Base-by-base conservation (phyloP, 192 early-diverging fungal genomes). In the Pecoramyces ruminantium region DNA sequence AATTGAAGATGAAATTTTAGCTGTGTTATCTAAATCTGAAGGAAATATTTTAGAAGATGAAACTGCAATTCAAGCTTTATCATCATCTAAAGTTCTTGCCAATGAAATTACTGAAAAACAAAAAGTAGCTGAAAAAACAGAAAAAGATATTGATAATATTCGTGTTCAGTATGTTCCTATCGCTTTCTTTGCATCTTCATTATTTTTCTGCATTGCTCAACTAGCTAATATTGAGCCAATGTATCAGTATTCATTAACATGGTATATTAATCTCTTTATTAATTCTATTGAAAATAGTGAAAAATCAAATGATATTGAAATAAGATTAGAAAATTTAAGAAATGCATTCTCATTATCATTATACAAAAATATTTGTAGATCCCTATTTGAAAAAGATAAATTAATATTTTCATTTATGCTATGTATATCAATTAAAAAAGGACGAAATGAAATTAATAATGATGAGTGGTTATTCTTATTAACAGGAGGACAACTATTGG, bases 1-100 rank as follows among this genome's bases (percentile, higher is more conserved):
- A 38, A 86, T 90, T 78, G 89, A 90, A 83, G 88, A 90, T 77
- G 88, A 90, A 80, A 90, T 90, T 77, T 83, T 90, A n/a, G 89
- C 89, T 79, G 89, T 90, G 0, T 83, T 90, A 28, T 90, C 88
- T 13, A 84, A 87, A 12, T 88, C 87, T 9, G 85, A 90, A 79
- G 89, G 89, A 28, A 90, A 90, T 81, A 90, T 90, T 81, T 79
- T 90, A 29, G 89, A 90, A 88, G 88, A 90, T 81, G 89, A 90
- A 85, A 90, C 89, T 2, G 89, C 85, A 6, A 90, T 90, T 82
- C 89, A 90, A 80, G 86, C 90, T 77, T 79, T 90, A 77, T 90
- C 88, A 9, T 90, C 89, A 28, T 90, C 89, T 12, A 90, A 90
- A 80, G 87, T 90, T 1, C 79, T 90, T 78, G 89, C 89, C 6